Evolutionary conservation across 2,329 filamentous ascomycete species (phyloP).

Genomic region (Alternaria burnsii): DNA sequence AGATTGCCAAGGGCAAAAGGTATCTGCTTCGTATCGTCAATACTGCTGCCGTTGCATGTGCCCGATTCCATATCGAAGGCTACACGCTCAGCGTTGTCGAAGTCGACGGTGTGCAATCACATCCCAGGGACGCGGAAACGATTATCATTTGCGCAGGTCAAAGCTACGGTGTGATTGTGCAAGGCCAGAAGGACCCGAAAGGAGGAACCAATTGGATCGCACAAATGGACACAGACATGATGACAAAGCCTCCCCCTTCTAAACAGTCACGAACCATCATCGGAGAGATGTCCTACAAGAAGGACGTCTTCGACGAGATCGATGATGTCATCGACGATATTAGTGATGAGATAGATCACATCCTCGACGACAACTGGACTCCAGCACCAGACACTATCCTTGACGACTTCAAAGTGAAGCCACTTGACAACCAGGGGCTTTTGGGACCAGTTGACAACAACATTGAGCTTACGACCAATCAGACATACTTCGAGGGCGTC

Average conservation of each 20-base stretch:
- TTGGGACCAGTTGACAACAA: constrained; percentile 67
- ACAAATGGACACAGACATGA: constrained; percentile 61
- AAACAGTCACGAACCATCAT: constrained; percentile 23
- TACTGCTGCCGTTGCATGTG: constrained; percentile 51
- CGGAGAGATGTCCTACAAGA: constrained; percentile 21
- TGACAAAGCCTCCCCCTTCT: constrained; percentile 51
- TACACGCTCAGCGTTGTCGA: constrained; percentile 33
- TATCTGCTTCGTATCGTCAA: constrained; percentile 75
- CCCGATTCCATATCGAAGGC: constrained; percentile 55
- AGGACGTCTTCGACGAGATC: constrained; percentile 12
- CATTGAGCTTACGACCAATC: constrained; percentile 65
- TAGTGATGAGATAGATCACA: constrained; percentile 66
- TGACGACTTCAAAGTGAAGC: constrained; percentile 76
- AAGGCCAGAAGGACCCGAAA: constrained; percentile 20
- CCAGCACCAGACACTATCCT: constrained; percentile 63
- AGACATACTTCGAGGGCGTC: constrained; percentile 69
- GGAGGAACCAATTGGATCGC: constrained; percentile 66
- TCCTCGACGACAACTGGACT: constrained; percentile 59
- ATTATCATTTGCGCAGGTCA: constrained; percentile 46
- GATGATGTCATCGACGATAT: neutral
- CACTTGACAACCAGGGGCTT: constrained; percentile 70
- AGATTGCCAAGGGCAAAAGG: constrained; percentile 59
- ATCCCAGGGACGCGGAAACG: constrained; percentile 52
- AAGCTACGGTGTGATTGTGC: constrained; percentile 31
- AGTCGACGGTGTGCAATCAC: constrained; percentile 50